A percentile compares a stretch with the other conserved stretches of the same genome.
Conservation (phyloP, 2,329 filamentous ascomycete genomes). For the Aureobasidium sp. region DNA sequence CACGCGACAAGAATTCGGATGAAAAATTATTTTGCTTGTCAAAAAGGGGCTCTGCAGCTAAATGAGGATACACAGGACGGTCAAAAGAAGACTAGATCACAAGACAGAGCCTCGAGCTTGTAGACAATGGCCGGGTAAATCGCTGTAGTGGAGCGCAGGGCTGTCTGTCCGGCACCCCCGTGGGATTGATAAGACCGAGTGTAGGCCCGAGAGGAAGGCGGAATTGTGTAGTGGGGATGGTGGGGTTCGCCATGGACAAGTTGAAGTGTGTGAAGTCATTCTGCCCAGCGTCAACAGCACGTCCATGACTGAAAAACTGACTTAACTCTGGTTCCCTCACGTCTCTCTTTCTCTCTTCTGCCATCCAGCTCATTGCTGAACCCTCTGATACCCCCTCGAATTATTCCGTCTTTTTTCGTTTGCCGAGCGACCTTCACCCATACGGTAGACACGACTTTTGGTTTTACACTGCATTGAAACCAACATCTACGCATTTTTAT, state of each 20-base stretch:
- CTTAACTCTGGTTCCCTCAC: constrained; percentile 7
- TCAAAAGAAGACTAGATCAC: neutral
- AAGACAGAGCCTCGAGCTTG: neutral
- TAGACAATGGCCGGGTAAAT: neutral
- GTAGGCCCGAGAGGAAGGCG: neutral
- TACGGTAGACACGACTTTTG: neutral
- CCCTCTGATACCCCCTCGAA: neutral
- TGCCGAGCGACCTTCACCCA: neutral
- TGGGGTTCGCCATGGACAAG: constrained; percentile 4
- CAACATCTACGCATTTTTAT: constrained; percentile 6
- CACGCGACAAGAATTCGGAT: constrained; percentile 4
- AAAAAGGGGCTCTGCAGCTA: neutral
- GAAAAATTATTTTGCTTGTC: neutral
- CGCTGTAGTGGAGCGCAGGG: neutral
- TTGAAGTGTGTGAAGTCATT: constrained; percentile 11
- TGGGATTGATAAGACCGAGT: neutral
- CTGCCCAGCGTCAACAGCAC: constrained; percentile 11
- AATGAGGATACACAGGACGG: neutral
- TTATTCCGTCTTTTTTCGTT: constrained; percentile 5
- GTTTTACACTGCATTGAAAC: neutral
- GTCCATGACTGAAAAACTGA: constrained; percentile 7
- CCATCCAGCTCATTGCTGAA: neutral
- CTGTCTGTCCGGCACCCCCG: neutral
- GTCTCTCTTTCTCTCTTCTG: neutral
- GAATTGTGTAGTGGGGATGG: constrained; percentile 3